phyloP scores from a whole-genome alignment of 2,329 filamentous ascomycete genomes.

The Sporothrix mexicana region DNA sequence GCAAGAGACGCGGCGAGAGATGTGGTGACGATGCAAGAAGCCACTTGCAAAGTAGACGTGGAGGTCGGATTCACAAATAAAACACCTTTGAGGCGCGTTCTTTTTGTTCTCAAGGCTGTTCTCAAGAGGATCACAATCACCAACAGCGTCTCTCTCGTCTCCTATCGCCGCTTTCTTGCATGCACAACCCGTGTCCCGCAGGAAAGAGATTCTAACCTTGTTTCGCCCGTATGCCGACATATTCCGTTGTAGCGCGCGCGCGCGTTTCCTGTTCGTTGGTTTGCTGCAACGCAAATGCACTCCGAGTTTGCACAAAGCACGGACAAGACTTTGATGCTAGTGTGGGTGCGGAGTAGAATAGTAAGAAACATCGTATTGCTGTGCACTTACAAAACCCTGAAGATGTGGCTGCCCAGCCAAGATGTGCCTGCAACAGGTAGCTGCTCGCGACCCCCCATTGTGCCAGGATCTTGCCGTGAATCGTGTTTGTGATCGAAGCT shows the following conservation, averaged over 20 bases:
- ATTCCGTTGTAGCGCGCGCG: not conserved
- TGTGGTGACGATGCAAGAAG: not conserved
- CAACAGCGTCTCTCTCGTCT: not conserved
- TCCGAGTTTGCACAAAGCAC: no score
- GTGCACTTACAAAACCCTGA: not conserved
- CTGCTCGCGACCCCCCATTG: slow-evolving; percentile 24
- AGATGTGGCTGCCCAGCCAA: slow-evolving; percentile 11
- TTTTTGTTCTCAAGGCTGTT: not conserved
- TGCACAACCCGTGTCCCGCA: not conserved
- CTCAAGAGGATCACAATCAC: not conserved
- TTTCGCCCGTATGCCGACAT: slow-evolving; percentile 14
- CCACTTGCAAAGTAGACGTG: not conserved
- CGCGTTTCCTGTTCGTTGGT: not conserved
- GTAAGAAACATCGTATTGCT: slow-evolving; percentile 13
- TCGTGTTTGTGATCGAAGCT: slow-evolving; percentile 10
- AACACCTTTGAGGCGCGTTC: not conserved
- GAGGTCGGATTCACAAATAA: not conserved
- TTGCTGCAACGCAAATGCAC: not conserved
- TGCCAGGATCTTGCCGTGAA: slow-evolving; percentile 16
- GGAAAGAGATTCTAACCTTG: not conserved
- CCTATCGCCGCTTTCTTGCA: not conserved
- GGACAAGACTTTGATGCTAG: not conserved
- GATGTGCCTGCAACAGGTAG: not conserved
- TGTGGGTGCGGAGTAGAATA: not conserved
- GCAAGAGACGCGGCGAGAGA: not conserved